Conservation (phyloP, 768 basidiomycete genomes). For the Auriscalpium vulgare region DNA sequence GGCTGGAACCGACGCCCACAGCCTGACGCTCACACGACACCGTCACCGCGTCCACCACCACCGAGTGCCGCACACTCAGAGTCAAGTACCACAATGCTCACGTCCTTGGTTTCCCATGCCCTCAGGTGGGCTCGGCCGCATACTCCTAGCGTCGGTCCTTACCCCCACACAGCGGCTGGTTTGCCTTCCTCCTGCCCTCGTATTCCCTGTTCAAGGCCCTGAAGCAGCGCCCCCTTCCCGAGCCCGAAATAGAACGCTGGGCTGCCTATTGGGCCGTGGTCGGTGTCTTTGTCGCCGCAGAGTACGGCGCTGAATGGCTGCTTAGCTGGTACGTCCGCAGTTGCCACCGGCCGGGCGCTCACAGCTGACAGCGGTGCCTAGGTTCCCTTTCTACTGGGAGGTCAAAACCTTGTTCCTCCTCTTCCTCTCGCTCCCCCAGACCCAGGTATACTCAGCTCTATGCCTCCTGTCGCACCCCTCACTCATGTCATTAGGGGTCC, state of each 20-base stretch:
- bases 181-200: conserved; percentile 56
- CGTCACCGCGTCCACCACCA: background rate
- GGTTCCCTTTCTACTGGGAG: conserved; percentile 77
- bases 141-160: background rate
- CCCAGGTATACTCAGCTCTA: conserved; percentile 36
- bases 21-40: background rate
- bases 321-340: conserved; percentile 48
- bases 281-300: conserved; percentile 51
- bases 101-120: conserved; percentile 40
- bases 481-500: conserved; percentile 42
- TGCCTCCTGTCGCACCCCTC: conserved; percentile 5
- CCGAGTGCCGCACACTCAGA: background rate
- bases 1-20: background rate
- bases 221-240: conserved; percentile 40
- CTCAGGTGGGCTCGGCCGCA: conserved; percentile 31
- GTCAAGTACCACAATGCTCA: conserved; percentile 31
- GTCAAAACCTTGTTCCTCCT: conserved; percentile 58
- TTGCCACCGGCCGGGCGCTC: background rate
- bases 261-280: conserved; percentile 59
- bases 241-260: conserved; percentile 48
- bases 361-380: conserved; percentile 19
- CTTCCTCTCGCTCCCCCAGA: conserved; percentile 63
- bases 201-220: conserved; percentile 65
- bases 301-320: conserved; percentile 55
- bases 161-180: conserved; percentile 48